Base-by-base conservation (phyloP, 2,329 filamentous ascomycete genomes). In the Chaetothyriales sp. region DNA sequence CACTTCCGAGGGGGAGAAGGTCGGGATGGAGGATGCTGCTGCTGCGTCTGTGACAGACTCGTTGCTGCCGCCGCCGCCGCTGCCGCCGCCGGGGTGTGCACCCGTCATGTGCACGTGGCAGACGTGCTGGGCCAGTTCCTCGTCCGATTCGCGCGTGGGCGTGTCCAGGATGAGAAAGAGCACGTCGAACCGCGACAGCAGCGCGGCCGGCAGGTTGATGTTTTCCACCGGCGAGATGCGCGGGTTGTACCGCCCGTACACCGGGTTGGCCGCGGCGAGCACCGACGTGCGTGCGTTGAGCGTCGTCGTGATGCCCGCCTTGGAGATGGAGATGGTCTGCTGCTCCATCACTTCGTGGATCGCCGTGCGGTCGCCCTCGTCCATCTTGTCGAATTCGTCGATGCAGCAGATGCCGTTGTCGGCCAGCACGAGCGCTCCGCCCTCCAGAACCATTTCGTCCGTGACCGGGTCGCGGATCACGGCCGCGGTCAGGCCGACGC, bases 181-280 rank as follows among this genome's bases (percentile, higher is more conserved):
- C 60, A 98, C 78, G 67, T 98, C 92, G 70, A 98, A 98, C 79
- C 92, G 87, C 54, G 90, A 95, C 51, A 98, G 80, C 18, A 98
- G 80, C 18, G 92, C 92, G 18, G 92, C 92, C n/a, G 92, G 92
- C 43, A 98, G 82, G 69, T 98, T 98, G 71, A 98, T 98, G 70
- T 98, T 98, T 69, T 98, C 92, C 22, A 98, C 89, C 0, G 92
- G 92, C 0, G 90, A 95, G 62, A 98, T 85, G 57, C 89, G 87
- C 52, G 92, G 92, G 72, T 98, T 98, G 76, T 98, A 98, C 56
- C 92, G 87, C 58, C 92, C 92, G 64, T 98, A 98, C 44, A 98
- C 79, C 53, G 92, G 92, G 72, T 98, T 98, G 60, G 92, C 92
- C 18, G 92, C 92, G 18, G 92, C 90, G 15, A 98, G 80, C 63